A percentile compares a stretch with the other conserved stretches of the same genome.
phyloP scores from a whole-genome alignment of 148 eudicot genomes.

The Camellia sinensis region DNA sequence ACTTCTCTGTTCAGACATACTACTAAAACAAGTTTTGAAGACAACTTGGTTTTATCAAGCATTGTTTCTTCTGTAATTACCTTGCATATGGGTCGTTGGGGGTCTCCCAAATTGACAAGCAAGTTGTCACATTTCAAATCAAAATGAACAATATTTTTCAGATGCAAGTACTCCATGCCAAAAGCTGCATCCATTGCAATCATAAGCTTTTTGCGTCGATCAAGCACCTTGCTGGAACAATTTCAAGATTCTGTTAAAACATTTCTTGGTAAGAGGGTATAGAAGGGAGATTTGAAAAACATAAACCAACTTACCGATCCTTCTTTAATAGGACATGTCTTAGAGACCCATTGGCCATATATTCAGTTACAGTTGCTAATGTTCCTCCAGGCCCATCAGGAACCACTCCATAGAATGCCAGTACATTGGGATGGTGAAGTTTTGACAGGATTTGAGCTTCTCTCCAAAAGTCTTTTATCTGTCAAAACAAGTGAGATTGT shows the following conservation, averaged over 20 bases:
- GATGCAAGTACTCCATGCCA: slow-evolving; percentile 72
- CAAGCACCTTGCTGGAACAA: slow-evolving; percentile 42
- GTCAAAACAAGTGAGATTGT: slow-evolving; percentile 16
- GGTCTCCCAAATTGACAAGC: slow-evolving; percentile 92
- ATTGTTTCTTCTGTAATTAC: slow-evolving; percentile 28
- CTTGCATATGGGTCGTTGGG: slow-evolving; percentile 92
- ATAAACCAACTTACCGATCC: slow-evolving; percentile 45
- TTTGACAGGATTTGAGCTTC: slow-evolving; percentile 91
- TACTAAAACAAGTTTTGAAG: background rate
- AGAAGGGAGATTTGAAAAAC: background rate
- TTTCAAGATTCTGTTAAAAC: background rate
- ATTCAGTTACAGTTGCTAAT: slow-evolving; percentile 91
- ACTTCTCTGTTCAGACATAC: background rate
- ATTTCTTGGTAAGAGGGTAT: background rate
- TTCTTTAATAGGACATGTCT: slow-evolving; percentile 73
- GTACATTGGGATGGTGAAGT: slow-evolving; percentile 98
- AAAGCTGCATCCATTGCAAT: slow-evolving; percentile 64
- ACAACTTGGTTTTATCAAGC: background rate
- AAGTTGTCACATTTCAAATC: slow-evolving; percentile 89
- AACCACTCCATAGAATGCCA: slow-evolving; percentile 96
- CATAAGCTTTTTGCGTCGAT: slow-evolving; percentile 50
- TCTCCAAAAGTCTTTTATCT: slow-evolving; percentile 96
- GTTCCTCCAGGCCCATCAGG: slow-evolving; percentile 94
- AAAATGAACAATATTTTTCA: slow-evolving; percentile 60
- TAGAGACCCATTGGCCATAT: slow-evolving; percentile 87